These are phyloP conservation scores for Podochytrium sp. DNA, from an alignment of 192 early-diverging fungal species.

Conservation along the genomic window DNA sequence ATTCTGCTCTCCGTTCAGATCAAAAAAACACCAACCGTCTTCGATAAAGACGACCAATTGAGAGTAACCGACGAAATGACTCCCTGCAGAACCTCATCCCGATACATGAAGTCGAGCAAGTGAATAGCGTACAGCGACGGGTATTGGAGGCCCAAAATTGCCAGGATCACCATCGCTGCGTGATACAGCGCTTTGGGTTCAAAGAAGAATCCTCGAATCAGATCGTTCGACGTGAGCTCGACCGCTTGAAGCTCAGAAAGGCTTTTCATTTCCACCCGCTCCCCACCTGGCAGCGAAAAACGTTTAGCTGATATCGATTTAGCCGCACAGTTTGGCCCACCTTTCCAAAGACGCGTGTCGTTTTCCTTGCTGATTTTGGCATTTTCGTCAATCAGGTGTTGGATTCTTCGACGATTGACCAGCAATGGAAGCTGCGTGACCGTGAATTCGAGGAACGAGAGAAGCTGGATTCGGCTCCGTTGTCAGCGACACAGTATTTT, in stretches of 20 bases:
- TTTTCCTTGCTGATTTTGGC: conserved; percentile 14
- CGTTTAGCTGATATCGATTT: no score
- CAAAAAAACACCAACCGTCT: conserved; percentile 26
- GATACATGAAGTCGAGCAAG: conserved; percentile 44
- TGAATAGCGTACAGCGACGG: conserved; percentile 40
- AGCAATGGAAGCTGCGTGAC: conserved; percentile 37
- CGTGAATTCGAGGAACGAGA: conserved; percentile 38
- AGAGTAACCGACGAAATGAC: conserved; percentile 42
- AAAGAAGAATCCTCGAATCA: conserved; percentile 26
- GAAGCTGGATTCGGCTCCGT: not conserved
- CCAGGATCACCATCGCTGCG: conserved; percentile 33
- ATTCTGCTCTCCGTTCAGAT: not conserved
- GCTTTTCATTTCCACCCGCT: conserved; percentile 17
- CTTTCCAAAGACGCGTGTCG: conserved; percentile 10
- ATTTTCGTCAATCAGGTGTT: conserved; percentile 23
- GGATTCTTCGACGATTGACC: conserved; percentile 29
- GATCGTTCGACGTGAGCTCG: conserved; percentile 9
- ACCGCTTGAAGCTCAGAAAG: conserved; percentile 20
- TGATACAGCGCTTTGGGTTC: conserved; percentile 44
- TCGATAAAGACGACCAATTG: conserved; percentile 42
- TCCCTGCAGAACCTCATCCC: conserved; percentile 43
- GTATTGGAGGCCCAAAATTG: conserved; percentile 32
- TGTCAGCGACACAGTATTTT: not conserved
- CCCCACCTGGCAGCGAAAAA: no score
- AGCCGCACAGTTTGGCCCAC: no score